phyloP scores from a whole-genome alignment of 2,329 filamentous ascomycete species.

The Endothia cerciana region DNA sequence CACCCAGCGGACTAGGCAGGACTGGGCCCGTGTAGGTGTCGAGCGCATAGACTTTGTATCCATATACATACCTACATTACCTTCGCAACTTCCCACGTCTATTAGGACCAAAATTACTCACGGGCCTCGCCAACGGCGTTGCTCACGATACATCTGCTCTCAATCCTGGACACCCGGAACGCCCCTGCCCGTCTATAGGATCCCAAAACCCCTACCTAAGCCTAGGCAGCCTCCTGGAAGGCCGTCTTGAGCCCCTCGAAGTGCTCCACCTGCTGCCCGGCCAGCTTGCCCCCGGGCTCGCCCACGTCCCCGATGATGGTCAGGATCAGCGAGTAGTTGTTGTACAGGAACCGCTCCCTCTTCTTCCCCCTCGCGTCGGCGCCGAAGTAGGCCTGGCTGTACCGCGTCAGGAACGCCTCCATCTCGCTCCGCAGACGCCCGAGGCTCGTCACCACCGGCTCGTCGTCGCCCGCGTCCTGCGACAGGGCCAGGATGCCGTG shows the following conservation, averaged over 20 bases:
- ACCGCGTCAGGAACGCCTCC: constrained; percentile 78
- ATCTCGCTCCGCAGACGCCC: constrained; percentile 78
- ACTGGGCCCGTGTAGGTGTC: no score
- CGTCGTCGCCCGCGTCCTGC: constrained; percentile 90
- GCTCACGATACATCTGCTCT: not conserved
- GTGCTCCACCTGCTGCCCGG: constrained; percentile 73
- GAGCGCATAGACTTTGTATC: not conserved
- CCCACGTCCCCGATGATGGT: constrained; percentile 82
- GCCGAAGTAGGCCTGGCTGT: constrained; percentile 70
- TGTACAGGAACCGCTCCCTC: constrained; percentile 85
- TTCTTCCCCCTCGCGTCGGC: constrained; percentile 69
- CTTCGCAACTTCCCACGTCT: no score
- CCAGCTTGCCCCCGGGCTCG: constrained; percentile 65
- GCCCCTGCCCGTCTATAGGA: not conserved
- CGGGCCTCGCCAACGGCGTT: no score
- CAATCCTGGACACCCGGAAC: not conserved
- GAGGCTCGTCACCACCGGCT: constrained; percentile 84
- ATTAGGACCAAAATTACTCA: not conserved
- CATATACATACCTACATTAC: not conserved
- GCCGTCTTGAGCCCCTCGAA: constrained; percentile 69
- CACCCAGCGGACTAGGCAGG: no score
- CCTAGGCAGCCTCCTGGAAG: constrained; percentile 53
- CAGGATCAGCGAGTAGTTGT: constrained; percentile 93
- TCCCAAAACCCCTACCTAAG: not conserved
- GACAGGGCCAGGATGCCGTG: constrained; percentile 84